A percentile compares a stretch with the other conserved stretches of the same genome.
Evolutionary conservation across 108 stramenopile genomes (phyloP).

Genomic region (Pseudonitzschia delicatissima): DNA sequence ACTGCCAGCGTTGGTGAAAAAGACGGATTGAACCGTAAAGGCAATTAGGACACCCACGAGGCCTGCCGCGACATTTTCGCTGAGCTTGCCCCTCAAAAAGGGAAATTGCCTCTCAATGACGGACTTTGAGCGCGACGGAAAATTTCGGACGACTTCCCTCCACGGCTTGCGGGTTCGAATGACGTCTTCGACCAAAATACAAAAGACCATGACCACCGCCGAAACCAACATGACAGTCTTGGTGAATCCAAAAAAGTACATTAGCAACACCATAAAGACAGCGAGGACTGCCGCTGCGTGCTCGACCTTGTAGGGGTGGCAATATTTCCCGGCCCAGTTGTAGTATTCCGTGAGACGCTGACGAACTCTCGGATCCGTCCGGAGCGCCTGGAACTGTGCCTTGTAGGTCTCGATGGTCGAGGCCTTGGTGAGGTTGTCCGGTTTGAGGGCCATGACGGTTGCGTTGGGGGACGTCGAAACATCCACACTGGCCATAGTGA

Average conservation of each 20-base stretch:
- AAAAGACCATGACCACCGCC: constrained; percentile 13
- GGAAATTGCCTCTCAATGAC: constrained; percentile 29
- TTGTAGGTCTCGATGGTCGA: constrained; percentile 37
- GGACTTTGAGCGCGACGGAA: constrained; percentile 24
- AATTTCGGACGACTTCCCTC: constrained; percentile 14
- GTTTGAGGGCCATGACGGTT: constrained; percentile 45
- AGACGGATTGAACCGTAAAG: constrained; percentile 15
- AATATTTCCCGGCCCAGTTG: background rate
- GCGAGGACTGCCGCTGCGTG: constrained; percentile 16
- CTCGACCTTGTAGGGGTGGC: constrained; percentile 17
- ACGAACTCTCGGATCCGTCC: constrained; percentile 38
- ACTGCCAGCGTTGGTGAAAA: background rate
- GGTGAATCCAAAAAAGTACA: constrained; percentile 42
- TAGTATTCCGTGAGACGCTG: constrained; percentile 28
- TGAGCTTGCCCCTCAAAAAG: constrained; percentile 22
- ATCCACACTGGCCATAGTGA: constrained; percentile 31
- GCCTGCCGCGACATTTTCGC: constrained; percentile 16
- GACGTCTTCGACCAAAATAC: background rate
- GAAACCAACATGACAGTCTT: constrained; percentile 35
- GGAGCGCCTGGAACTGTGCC: constrained; percentile 35
- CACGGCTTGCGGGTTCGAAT: background rate
- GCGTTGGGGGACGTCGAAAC: background rate
- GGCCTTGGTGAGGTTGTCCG: constrained; percentile 43
- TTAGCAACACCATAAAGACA: constrained; percentile 9
- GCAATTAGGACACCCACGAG: constrained; percentile 22